Base-by-base conservation (phyloP, 305 asterid genomes). In the Stenogyne calaminthoides region DNA sequence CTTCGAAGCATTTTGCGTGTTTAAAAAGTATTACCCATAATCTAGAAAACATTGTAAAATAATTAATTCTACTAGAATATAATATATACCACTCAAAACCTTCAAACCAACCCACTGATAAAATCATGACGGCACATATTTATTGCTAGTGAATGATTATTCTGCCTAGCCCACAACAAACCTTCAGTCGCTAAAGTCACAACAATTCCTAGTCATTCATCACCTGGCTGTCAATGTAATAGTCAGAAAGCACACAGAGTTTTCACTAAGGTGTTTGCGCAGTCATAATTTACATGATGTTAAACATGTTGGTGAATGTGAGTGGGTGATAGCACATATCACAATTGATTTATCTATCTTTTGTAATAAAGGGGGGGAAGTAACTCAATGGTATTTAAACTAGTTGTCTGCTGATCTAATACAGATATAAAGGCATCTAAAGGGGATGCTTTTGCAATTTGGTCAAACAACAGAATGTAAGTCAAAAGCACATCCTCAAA, bases 401-500 rank as follows among this genome's bases (percentile, higher is more conserved):
- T 52, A 16, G 58, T 16, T 16, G 16, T 52, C 22, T 52, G 58
- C 22, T 16, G 18, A 16, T 7, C 25, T 25, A 7, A 14, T 65
- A 22, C 22, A 44, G 6, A 42, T 15, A 10, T 52, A 67, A 34
- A 51, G 55, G 32, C 32, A 54, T 54, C 59, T 54, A 54, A 54
- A 54, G 29, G 59, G 59, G 29, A 54, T 16, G 59, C 29, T 54
- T 54, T 54, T 54, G 59, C 59, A 54, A 7, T 54, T 49, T 49
- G 55, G 9, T 49, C 55, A 49, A 49, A 49, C 67, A 2, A 7
- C 60, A 49, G 44, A 46, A 56, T 40, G 57, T 49, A 36, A 3
- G 6, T 22, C 57, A 36, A 49, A 25, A 72, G 29, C 67, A 78
- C 15, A 52, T 27, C 51, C 40, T 67, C 51, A 52, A 42, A 67